phyloP scores from a whole-genome alignment of 805 yeast genomes.

The Ogataea minuta region DNA sequence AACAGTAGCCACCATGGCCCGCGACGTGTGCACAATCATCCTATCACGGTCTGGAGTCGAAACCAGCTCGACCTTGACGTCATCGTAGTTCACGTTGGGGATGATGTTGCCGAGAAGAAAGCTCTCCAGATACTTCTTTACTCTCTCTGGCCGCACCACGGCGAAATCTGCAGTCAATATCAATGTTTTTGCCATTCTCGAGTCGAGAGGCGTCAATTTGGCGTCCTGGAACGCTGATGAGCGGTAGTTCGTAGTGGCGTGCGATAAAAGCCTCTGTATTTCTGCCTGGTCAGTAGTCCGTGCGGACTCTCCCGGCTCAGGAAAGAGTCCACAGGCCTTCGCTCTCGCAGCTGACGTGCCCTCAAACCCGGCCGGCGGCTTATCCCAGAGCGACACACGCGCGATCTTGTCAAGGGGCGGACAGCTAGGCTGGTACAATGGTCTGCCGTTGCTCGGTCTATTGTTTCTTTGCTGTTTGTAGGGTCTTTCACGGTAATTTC shows the following conservation, averaged over 20 bases:
- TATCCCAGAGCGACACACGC: slow-evolving; percentile 64
- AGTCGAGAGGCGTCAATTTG: slow-evolving; percentile 26
- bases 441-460: slow-evolving; percentile 19
- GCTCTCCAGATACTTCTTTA: slow-evolving; percentile 45
- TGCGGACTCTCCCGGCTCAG: slow-evolving; percentile 58
- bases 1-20: slow-evolving; percentile 53
- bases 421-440: slow-evolving; percentile 22
- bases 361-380: slow-evolving; percentile 67
- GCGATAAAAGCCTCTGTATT: slow-evolving; percentile 23
- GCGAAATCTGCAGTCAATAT: slow-evolving; percentile 25
- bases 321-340: slow-evolving; percentile 74
- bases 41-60: slow-evolving; percentile 32
- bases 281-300: slow-evolving; percentile 40
- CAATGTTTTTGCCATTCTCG: slow-evolving; percentile 27
- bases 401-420: slow-evolving; percentile 53
- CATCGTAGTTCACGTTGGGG: slow-evolving; percentile 36
- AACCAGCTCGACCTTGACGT: slow-evolving; percentile 30
- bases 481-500: slow-evolving; percentile 1
- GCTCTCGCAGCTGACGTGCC: slow-evolving; percentile 72
- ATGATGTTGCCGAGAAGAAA: slow-evolving; percentile 45
- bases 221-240: slow-evolving; percentile 22
- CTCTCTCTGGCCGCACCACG: slow-evolving; percentile 27
- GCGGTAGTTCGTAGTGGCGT: slow-evolving; percentile 14
- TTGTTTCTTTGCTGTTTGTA: slow-evolving; percentile 3
- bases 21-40: slow-evolving; percentile 51